Conservation (phyloP, 83 land plant species). For the Isoetes engelmannii region DNA sequence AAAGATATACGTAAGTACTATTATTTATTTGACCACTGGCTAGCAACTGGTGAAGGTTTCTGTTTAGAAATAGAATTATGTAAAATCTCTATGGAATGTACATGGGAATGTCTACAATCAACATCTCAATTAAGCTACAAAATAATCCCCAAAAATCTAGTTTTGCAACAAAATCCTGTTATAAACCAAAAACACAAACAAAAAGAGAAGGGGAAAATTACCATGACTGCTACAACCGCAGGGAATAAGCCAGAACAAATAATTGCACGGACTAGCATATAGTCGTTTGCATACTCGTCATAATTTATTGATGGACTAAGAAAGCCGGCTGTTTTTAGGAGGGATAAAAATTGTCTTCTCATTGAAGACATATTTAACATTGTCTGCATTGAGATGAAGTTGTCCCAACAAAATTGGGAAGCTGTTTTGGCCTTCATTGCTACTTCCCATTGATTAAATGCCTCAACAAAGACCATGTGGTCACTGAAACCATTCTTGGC, state of each 20-base stretch:
- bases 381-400: constrained; percentile 14
- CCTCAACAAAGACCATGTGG: constrained; percentile 7
- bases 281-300: neutral
- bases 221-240: constrained; percentile 10
- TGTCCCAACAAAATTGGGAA: constrained; percentile 5
- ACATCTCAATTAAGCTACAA: no score
- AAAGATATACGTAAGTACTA: no score
- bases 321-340: constrained; percentile 6
- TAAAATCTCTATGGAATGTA: no score
- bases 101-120: no score
- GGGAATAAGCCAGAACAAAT: constrained; percentile 12
- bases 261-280: neutral
- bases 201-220: neutral
- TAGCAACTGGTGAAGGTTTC: no score
- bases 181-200: no score
- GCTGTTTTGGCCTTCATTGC: constrained; percentile 8
- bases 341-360: constrained; percentile 2
- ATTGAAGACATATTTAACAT: constrained; percentile 4
- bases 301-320: neutral
- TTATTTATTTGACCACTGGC: no score
- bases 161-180: no score
- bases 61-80: no score
- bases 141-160: no score
- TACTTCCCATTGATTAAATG: neutral
- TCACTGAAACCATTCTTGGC: constrained; percentile 1